Base-by-base conservation (phyloP, 805 yeast genomes). In the Ascoidea rubescens region DNA sequence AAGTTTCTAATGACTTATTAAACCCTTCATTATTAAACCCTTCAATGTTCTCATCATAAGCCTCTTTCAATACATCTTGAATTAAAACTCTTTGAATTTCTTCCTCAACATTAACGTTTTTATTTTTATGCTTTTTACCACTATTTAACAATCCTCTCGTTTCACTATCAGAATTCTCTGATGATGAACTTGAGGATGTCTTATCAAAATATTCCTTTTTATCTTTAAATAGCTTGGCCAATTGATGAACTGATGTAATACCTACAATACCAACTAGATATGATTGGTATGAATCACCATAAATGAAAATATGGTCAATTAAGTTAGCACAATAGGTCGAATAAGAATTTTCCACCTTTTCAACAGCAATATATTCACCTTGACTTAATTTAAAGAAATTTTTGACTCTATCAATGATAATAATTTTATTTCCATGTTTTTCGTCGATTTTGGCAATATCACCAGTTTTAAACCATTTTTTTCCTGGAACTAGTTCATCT, bases 341-440 rank as follows among this genome's bases (percentile, higher is more conserved):
- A 60, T 80, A 80, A 8, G 67, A 65, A 59, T 77, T 78, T 59
- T 81, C 87, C 55, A 81, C 73, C 63, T 73, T 78, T 58, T 81
- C 87, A 6, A 85, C 85, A 3, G 84, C 78, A 50, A 81, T 72
- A 60, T 80, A 81, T 64, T 73, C 78, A 42, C 78, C 78, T 59
- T 73, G 78, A 14, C 74, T 68, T 48, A 73, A 64, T 70, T 82
- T 82, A 72, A 81, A 82, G 61, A 82, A 76, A 64, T 82, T 84
- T 68, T 82, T 82, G 49, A 78, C 79, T 50, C 87, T 70, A 59
- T 80, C 85, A 51, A 80, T 74, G 54, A 80, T 75, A 55, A 58
- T 65, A 51, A 67, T 63, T 54, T 61, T 60, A 45, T 45, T 45
- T 14, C 61, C 56, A 30, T 77, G 75, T 43, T 59, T 59, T 12